Evolutionary conservation across 2,329 filamentous ascomycete species (phyloP).

Genomic region (Chaetomiaceae sp.): DNA sequence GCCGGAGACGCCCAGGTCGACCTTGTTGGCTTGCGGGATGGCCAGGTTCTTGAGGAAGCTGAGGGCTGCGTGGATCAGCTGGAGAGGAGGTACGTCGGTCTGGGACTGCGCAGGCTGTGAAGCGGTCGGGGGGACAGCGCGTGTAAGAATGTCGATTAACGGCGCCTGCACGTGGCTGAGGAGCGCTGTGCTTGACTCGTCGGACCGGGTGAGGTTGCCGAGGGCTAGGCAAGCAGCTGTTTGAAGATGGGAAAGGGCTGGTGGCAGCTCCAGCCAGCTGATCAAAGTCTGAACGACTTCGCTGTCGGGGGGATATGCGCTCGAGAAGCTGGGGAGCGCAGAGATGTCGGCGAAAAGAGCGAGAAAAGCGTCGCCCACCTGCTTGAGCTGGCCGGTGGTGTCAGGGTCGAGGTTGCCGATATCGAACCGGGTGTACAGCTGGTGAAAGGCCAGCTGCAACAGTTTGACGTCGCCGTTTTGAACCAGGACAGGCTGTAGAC

Average conservation of each 20-base stretch:
- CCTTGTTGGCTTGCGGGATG: conserved; percentile 51
- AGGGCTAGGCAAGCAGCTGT: conserved; percentile 54
- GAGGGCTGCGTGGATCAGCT: conserved; percentile 51
- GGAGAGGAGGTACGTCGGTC: conserved; percentile 24
- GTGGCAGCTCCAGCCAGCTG: conserved; percentile 35
- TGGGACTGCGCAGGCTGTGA: conserved; percentile 29
- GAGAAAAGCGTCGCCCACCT: conserved; percentile 45
- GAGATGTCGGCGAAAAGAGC: conserved; percentile 45
- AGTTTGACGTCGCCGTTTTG: conserved; percentile 32
- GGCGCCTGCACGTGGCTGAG: conserved; percentile 40
- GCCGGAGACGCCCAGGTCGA: conserved; percentile 36
- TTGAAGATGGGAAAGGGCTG: conserved; percentile 39
- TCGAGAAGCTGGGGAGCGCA: conserved; percentile 36
- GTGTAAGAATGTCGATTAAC: conserved; percentile 40
- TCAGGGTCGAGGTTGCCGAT: conserved; percentile 38
- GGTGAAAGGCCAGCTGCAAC: conserved; percentile 44
- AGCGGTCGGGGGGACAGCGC: conserved; percentile 29
- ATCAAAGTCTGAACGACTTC: conserved; percentile 33
- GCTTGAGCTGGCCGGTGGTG: conserved; percentile 40
- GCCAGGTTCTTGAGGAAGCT: conserved; percentile 61
- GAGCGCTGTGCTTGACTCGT: conserved; percentile 46
- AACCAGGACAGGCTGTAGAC: conserved; percentile 45
- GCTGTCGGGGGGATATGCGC: conserved; percentile 33
- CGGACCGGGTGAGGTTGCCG: conserved; percentile 56
- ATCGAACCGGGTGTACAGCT: conserved; percentile 40